Conservation (phyloP, 2,329 filamentous ascomycete species). For the Cryphonectria japonica region DNA sequence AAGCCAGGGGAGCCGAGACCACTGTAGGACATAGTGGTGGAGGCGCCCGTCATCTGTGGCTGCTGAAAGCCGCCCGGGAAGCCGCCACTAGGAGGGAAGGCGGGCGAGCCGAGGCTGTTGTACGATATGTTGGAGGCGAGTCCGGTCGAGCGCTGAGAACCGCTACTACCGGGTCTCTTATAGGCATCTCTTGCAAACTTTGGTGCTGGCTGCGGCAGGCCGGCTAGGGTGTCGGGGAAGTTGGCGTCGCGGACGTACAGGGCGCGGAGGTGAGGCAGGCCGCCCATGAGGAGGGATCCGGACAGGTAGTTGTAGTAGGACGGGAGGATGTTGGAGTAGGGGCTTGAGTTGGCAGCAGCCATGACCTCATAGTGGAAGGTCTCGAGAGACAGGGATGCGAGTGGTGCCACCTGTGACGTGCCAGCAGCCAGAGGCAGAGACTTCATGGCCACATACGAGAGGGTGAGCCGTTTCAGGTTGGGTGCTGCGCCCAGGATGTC, state of each 20-base stretch:
- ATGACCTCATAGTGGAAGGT: slow-evolving; percentile 85
- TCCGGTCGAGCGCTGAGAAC: slow-evolving; percentile 34
- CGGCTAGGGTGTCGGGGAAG: slow-evolving; percentile 79
- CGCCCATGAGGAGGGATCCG: slow-evolving; percentile 76
- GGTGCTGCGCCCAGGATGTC: slow-evolving; percentile 62
- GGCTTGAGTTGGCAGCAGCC: slow-evolving; percentile 57
- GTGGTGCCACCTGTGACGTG: slow-evolving; percentile 55
- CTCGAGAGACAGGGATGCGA: slow-evolving; percentile 70
- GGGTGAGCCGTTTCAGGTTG: slow-evolving; percentile 59
- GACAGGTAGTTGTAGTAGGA: slow-evolving; percentile 86
- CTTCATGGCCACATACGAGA: slow-evolving; percentile 54
- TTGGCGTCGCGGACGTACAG: slow-evolving; percentile 85
- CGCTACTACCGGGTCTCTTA: slow-evolving; percentile 41
- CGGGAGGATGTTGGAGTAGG: slow-evolving; percentile 58
- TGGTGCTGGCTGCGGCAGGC: slow-evolving; percentile 65
- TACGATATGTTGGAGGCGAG: slow-evolving; percentile 30
- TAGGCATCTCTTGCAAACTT: slow-evolving; percentile 44
- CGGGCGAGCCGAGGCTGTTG: slow-evolving; percentile 31
- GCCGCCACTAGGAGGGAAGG: slow-evolving; percentile 27
- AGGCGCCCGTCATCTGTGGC: slow-evolving; percentile 18
- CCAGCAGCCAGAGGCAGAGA: slow-evolving; percentile 53
- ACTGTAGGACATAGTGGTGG: slow-evolving; percentile 29
- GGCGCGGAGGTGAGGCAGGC: slow-evolving; percentile 72
- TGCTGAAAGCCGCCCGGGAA: slow-evolving; percentile 23
- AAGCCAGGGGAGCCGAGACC: slow-evolving; percentile 32